Evolutionary conservation across 495 filamentous ascomycete genomes (phyloP).

Genomic region (Oidiodendron maius): DNA sequence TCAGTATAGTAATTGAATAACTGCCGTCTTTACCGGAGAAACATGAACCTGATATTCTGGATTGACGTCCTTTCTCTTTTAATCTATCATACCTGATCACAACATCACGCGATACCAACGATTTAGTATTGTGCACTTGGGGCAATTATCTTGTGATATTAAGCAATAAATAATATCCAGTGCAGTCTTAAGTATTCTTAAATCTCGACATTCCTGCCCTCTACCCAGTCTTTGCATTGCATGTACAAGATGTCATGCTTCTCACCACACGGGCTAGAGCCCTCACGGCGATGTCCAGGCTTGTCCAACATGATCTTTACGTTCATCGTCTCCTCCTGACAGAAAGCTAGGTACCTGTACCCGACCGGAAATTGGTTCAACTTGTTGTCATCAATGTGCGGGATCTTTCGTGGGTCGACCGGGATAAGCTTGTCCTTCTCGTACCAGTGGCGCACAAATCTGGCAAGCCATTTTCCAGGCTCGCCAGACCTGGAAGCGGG

Average conservation of each 20-base stretch:
- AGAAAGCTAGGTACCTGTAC: conserved; percentile 52
- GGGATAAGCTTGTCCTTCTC: conserved; percentile 63
- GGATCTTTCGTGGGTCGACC: conserved; percentile 45
- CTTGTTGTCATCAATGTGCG: conserved; percentile 39
- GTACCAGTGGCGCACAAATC: conserved; percentile 59
- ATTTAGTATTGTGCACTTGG: too few relatives aligned
- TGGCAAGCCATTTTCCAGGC: conserved; percentile 53
- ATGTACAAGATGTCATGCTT: conserved; percentile 42
- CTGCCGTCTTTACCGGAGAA: too few relatives aligned
- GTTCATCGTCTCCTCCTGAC: conserved; percentile 39
- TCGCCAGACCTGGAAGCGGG: conserved; percentile 9
- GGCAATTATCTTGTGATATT: too few relatives aligned
- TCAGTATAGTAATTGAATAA: too few relatives aligned
- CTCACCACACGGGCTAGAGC: conserved; percentile 31
- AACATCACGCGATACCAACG: too few relatives aligned
- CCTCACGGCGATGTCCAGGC: conserved; percentile 40
- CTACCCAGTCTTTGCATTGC: conserved; percentile 40
- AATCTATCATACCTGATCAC: too few relatives aligned
- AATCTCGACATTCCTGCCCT: conserved; percentile 36
- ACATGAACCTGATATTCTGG: too few relatives aligned
- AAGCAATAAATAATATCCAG: too few relatives aligned
- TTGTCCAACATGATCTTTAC: conserved; percentile 37
- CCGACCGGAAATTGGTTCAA: conserved; percentile 47
- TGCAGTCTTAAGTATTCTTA: too few relatives aligned
- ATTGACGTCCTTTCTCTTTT: too few relatives aligned